Evolutionary conservation across 1,284 basidiomycete genomes (phyloP), one percentile per base, ranked within the genome.

Genomic region (Singerocomus inundabilis): DNA sequence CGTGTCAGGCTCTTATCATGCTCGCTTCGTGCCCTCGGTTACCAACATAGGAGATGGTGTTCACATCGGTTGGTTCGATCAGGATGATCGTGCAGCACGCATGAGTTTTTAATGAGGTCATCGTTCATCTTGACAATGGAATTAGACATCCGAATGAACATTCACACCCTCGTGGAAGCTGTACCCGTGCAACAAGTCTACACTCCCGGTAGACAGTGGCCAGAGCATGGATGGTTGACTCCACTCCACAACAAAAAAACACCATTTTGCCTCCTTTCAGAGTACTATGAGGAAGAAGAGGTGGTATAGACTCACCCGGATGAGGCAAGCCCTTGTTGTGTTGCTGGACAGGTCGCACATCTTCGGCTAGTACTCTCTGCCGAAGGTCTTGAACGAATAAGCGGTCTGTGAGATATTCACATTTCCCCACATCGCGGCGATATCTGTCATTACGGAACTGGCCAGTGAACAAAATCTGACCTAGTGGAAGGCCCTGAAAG

Each of bases 401-500:
- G 26, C 24, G 21, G n/a, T 15, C 12, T 47, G 50, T 36, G 51
- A 30, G 44, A 48, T 11, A n/a, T 4, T 21, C 21, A 21, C 21
- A 9, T 49, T 49, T 30, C 32, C 28, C 15, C 33, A 21, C 51
- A 53, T 18, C 21, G 25, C 8, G 18, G n/a, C 5, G 16, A 13
- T 31, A 37, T 6, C 21, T 30, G 49, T 39, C 11, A 18, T 42
- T 46, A 46, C 28, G 48, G 51, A 37, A 35, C 48, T 16, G 34
- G 28, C 45, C 16, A n/a, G 32, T n/a, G 42, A 16, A 40, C 26
- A 21, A 21, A 21, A 29, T 18, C 26, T 39, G 9, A 39, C n/a
- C 25, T 40, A 26, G 21, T 32, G 5, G 30, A 21, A 28, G 33
- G 21, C 9, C 13, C 38, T 49, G 26, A 5, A 34, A 29, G 29